Conservation (phyloP, 1,139 yeast species). For the Kodamaea fungicola region DNA sequence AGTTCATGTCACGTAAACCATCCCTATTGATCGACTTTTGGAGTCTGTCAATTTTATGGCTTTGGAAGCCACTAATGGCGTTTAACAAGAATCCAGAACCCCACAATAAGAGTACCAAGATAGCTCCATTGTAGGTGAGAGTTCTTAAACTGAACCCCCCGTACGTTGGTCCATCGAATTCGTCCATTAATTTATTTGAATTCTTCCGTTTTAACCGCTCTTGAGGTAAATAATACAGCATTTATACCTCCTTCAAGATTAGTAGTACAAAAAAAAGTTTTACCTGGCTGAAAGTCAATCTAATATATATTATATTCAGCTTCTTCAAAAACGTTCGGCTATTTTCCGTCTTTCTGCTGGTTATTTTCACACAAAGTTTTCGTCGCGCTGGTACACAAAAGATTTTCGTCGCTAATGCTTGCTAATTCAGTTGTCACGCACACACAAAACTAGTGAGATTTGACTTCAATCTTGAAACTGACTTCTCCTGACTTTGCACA, state of each 20-base stretch:
- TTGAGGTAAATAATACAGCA: background rate
- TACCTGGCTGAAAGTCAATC: too few species aligned
- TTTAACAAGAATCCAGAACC: slow-evolving; percentile 34
- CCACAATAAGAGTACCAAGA: slow-evolving; percentile 34
- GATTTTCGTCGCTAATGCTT: too few species aligned
- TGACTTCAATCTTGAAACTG: too few species aligned
- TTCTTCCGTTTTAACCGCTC: slow-evolving; percentile 10
- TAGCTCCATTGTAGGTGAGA: slow-evolving; percentile 18
- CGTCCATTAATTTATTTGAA: slow-evolving; percentile 12
- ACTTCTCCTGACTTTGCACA: too few species aligned
- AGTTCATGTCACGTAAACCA: slow-evolving; percentile 8
- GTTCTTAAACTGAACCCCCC: slow-evolving; percentile 11
- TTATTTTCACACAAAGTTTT: too few species aligned
- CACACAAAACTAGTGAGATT: too few species aligned
- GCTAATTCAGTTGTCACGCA: too few species aligned
- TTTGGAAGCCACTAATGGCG: slow-evolving; percentile 21
- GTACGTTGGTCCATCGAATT: slow-evolving; percentile 5
- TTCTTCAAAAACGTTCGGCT: too few species aligned
- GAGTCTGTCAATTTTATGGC: slow-evolving; percentile 6
- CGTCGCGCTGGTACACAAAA: too few species aligned
- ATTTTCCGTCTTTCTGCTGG: too few species aligned
- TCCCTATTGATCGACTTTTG: slow-evolving; percentile 5
- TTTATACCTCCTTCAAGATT: background rate
- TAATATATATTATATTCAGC: too few species aligned
- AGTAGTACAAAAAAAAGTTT: too few species aligned